Evolutionary conservation across 805 yeast species (phyloP).

Genomic region (Yarrowia hollandica): DNA sequence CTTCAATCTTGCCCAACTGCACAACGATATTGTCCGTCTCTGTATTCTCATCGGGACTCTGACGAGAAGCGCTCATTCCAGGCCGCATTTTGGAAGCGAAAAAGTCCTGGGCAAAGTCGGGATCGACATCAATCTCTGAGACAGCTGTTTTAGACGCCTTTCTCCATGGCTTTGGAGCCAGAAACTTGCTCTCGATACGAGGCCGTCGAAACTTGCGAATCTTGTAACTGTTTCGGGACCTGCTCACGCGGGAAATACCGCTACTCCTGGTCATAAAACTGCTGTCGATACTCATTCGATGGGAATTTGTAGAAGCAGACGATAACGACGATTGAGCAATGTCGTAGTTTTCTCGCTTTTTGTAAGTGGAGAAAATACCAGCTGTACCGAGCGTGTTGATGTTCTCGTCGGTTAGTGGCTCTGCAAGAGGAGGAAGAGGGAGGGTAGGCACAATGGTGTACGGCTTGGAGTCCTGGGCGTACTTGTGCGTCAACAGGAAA

Average conservation of each 20-base stretch:
- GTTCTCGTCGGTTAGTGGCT: slow-evolving; percentile 23
- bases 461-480: slow-evolving; percentile 53
- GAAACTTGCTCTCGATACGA: not conserved
- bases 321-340: slow-evolving; percentile 13
- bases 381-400: slow-evolving; percentile 19
- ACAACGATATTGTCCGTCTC: slow-evolving; percentile 58
- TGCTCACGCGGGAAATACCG: not conserved
- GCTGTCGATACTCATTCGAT: slow-evolving; percentile 11
- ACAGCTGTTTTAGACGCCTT: slow-evolving; percentile 13
- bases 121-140: not conserved
- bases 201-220: slow-evolving; percentile 18
- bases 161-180: slow-evolving; percentile 23
- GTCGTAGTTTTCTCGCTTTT: slow-evolving; percentile 14
- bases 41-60: slow-evolving; percentile 44
- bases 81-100: slow-evolving; percentile 23
- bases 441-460: slow-evolving; percentile 50
- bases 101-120: slow-evolving; percentile 22
- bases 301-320: slow-evolving; percentile 22
- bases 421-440: slow-evolving; percentile 57
- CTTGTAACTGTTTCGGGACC: not conserved
- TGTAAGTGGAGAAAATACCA: slow-evolving; percentile 12
- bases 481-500: slow-evolving; percentile 61
- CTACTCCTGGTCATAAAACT: slow-evolving; percentile 16
- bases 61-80: not conserved
- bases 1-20: slow-evolving; percentile 54